Percentiles rank a stretch among this genome's conserved stretches.
These are phyloP conservation scores for Marvania coccoides DNA, from an alignment of 139 green algal genomes.

Conservation along the genomic window DNA sequence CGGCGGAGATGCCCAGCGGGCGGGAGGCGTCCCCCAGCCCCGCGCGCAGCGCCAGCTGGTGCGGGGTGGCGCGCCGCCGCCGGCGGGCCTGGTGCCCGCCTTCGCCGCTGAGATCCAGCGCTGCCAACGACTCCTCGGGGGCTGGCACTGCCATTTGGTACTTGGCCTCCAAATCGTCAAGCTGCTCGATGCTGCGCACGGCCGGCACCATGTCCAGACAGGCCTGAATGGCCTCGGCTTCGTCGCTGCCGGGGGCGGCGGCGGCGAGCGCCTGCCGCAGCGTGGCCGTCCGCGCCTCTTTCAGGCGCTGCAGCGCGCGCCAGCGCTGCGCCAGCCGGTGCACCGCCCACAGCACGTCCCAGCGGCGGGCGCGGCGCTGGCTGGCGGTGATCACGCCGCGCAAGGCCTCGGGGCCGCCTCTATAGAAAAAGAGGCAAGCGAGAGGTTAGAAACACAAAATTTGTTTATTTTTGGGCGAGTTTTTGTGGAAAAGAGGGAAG, in stretches of 20 bases:
- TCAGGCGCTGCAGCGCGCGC: conserved; percentile 25
- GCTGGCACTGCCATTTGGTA: conserved; percentile 15
- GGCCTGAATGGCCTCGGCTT: conserved; percentile 4
- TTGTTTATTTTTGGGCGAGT: too few species aligned
- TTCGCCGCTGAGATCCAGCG: neutral
- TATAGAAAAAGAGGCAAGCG: neutral
- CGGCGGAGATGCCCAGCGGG: conserved; percentile 26
- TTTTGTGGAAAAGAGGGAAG: too few species aligned
- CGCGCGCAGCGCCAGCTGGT: neutral
- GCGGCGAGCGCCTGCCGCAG: conserved; percentile 17
- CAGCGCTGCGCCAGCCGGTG: conserved; percentile 24
- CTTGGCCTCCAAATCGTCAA: conserved; percentile 36
- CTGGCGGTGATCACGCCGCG: conserved; percentile 29
- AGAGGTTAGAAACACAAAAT: too few species aligned
- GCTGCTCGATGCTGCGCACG: conserved; percentile 20
- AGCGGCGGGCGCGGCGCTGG: conserved; percentile 53
- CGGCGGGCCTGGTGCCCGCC: neutral
- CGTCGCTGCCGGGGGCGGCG: neutral
- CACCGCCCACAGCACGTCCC: conserved; percentile 61
- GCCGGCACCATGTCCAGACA: conserved; percentile 19
- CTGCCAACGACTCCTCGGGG: neutral
- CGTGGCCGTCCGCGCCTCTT: conserved; percentile 11
- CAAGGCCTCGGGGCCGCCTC: conserved; percentile 2
- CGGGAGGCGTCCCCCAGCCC: conserved; percentile 22
- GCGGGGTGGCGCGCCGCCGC: neutral